phyloP scores from a whole-genome alignment of 2,329 filamentous ascomycete genomes.

The Neopestalotiopsis sp. region DNA sequence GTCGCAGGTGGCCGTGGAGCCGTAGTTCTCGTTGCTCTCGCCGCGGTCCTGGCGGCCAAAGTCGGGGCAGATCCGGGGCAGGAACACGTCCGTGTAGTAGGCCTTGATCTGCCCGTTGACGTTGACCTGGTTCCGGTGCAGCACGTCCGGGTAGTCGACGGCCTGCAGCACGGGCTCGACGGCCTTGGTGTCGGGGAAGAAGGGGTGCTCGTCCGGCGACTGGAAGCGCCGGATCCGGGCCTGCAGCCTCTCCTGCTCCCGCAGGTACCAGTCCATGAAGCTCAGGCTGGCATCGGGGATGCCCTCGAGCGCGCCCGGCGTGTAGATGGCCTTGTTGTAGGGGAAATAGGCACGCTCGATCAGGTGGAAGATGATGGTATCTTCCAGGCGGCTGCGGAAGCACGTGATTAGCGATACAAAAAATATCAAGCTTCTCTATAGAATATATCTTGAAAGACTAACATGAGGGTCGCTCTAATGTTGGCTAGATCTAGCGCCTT shows the following conservation, averaged over 20 bases:
- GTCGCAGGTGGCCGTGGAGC: conserved; percentile 88
- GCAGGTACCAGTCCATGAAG: conserved; percentile 93
- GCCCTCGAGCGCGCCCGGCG: conserved; percentile 77
- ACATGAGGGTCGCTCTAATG: conserved; percentile 95
- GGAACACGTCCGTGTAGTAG: conserved; percentile 81
- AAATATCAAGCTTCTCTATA: background rate
- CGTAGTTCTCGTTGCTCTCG: conserved; percentile 92
- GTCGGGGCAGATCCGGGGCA: conserved; percentile 82
- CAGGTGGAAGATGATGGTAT: conserved; percentile 95
- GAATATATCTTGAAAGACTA: conserved; percentile 36
- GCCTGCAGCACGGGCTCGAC: conserved; percentile 79
- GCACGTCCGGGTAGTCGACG: conserved; percentile 84
- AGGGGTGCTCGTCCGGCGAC: conserved; percentile 95
- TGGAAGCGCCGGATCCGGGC: conserved; percentile 94
- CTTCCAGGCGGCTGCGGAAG: conserved; percentile 80
- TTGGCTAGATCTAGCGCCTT: conserved; percentile 88
- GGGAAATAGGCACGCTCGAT: conserved; percentile 99
- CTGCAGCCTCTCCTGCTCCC: conserved; percentile 88
- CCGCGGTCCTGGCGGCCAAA: conserved; percentile 80
- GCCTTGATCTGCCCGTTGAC: conserved; percentile 87
- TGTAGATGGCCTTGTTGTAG: conserved; percentile 87
- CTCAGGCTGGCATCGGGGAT: conserved; percentile 59
- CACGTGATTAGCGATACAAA: background rate
- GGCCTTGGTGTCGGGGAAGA: conserved; percentile 84
- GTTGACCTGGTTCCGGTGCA: conserved; percentile 88